Conservation (phyloP, 306 rosid genomes). For the Astragalus glycyphyllos region DNA sequence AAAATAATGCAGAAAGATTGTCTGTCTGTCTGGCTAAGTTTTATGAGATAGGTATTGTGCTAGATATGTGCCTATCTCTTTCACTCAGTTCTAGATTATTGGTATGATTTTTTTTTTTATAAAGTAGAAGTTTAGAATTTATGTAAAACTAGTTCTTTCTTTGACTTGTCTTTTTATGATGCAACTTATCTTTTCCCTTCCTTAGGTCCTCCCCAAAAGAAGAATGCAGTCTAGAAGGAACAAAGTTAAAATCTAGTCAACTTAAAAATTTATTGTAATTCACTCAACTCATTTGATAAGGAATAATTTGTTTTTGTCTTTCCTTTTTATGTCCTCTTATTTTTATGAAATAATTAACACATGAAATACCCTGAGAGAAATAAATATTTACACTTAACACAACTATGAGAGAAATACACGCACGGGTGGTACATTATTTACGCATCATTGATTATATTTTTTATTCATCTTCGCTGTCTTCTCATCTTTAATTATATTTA, state of each 20-base stretch:
- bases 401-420: too few species aligned
- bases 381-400: not conserved
- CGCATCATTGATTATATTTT: too few species aligned
- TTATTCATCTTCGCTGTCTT: too few species aligned
- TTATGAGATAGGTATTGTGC: slow-evolving; percentile 40
- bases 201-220: slow-evolving; percentile 19
- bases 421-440: too few species aligned
- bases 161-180: slow-evolving; percentile 23
- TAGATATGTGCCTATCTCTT: slow-evolving; percentile 40
- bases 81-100: slow-evolving; percentile 36
- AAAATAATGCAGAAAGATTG: slow-evolving; percentile 53
- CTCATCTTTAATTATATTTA: too few species aligned
- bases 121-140: slow-evolving; percentile 38
- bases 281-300: not conserved
- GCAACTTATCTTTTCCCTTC: slow-evolving; percentile 20
- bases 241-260: not conserved
- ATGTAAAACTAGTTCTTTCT: slow-evolving; percentile 37
- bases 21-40: slow-evolving; percentile 42
- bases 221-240: slow-evolving; percentile 17
- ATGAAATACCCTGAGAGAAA: not conserved
- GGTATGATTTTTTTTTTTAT: slow-evolving; percentile 14
- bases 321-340: not conserved
- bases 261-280: slow-evolving; percentile 14
- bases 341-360: not conserved
- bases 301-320: not conserved